Evolutionary conservation across 345 rosid genomes (phyloP).

Genomic region (Sonneratia alba): DNA sequence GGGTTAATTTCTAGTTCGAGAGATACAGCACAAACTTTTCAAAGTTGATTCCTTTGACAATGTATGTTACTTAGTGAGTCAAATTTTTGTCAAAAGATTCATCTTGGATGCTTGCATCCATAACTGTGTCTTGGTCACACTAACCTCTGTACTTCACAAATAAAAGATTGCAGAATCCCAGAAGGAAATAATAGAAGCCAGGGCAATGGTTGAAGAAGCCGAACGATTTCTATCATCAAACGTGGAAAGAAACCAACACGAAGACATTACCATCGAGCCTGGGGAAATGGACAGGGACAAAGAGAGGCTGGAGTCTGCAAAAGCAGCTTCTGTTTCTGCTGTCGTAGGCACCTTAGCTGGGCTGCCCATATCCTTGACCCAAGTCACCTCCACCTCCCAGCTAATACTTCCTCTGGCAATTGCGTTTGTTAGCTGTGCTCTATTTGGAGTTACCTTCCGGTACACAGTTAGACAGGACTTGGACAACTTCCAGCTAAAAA

Average conservation of each 20-base stretch:
- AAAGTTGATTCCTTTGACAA: neutral
- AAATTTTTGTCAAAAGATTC: neutral
- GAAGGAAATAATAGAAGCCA: slow-evolving; percentile 62
- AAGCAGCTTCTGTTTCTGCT: slow-evolving; percentile 67
- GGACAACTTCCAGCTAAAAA: slow-evolving; percentile 58
- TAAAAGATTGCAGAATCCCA: slow-evolving; percentile 73
- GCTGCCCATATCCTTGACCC: slow-evolving; percentile 51
- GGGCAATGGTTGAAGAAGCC: slow-evolving; percentile 69
- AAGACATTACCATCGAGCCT: slow-evolving; percentile 1
- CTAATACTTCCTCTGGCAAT: slow-evolving; percentile 50
- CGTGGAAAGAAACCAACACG: slow-evolving; percentile 7
- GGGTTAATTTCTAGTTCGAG: neutral
- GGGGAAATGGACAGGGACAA: slow-evolving; percentile 30
- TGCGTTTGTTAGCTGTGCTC: slow-evolving; percentile 70
- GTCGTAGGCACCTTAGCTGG: slow-evolving; percentile 61
- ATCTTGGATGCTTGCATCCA: neutral
- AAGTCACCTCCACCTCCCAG: slow-evolving; percentile 34
- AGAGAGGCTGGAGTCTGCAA: slow-evolving; percentile 75
- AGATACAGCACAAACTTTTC: neutral
- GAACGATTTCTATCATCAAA: slow-evolving; percentile 37
- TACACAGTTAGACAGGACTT: slow-evolving; percentile 69
- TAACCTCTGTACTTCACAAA: neutral
- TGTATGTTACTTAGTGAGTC: neutral
- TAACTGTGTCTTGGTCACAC: neutral
- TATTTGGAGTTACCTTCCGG: slow-evolving; percentile 80